Evolutionary conservation across 2,329 filamentous ascomycete genomes (phyloP), one percentile per base, ranked within the genome.

Genomic region (Colletotrichum sojae): DNA sequence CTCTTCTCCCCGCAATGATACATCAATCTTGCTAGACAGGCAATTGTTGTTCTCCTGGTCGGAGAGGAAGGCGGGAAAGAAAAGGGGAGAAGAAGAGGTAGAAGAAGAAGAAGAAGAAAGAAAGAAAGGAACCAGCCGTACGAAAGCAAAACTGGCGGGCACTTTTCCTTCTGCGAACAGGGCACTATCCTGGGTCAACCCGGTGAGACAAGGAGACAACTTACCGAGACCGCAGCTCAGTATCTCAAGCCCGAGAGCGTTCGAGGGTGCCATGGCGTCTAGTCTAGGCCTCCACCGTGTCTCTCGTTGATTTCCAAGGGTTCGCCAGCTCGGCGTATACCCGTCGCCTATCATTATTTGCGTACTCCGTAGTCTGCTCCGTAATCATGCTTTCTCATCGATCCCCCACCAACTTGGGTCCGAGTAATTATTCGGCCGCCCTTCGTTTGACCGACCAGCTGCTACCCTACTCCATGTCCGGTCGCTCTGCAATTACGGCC

Each of bases 111-210:
- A 36, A 36, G 9, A 10, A 15, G 13, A 43, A 43, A 43, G 40
- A n/a, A 43, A 43, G 5, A 40, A 40, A 40, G 13, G 39, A 40
- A 10, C 31, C 31, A 36, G 31, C 31, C 8, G 40, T 43, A 43
- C 40, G 40, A 43, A 43, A 43, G 15, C 40, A 43, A 27, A 53
- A 43, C 31, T 51, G 45, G 55, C 36, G 18, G 12, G 51, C 49
- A 52, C 27, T 22, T 51, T 20, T 39, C 49, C 27, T 67, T 55
- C 67, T 62, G 67, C 43, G 62, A 66, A 61, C 67, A 67, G 67
- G n/a, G 45, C 13, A 49, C 22, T 22, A 20, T 52, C 49, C 9
- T 45, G 6, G 45, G 9, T 46, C 53, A 68, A 36, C 2, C n/a
- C 10, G 9, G 36, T 45, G 51, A 56, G 55, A 67, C 62, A 69